Evolutionary conservation across 139 green algal genomes (phyloP).

Genomic region (Tetraselmis striata): DNA sequence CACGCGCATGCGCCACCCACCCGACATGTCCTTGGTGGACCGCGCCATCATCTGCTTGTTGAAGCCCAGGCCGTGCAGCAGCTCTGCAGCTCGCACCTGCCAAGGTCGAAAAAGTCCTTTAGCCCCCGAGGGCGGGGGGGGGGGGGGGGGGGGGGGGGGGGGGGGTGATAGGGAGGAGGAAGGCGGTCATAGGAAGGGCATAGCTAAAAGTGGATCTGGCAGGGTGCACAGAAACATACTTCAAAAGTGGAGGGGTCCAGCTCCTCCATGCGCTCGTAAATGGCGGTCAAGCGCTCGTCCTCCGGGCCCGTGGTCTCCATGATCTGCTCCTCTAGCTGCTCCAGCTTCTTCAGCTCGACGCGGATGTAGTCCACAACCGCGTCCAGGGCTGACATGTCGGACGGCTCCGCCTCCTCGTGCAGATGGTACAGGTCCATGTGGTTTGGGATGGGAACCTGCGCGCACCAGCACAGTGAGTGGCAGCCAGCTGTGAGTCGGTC

Average conservation of each 20-base stretch:
- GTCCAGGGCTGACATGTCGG: constrained; percentile 45
- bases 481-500: too few species aligned
- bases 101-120: too few species aligned
- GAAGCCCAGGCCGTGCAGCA: constrained; percentile 89
- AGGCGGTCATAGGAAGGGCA: too few species aligned
- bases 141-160: too few species aligned
- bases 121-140: too few species aligned
- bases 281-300: constrained; percentile 47
- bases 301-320: constrained; percentile 44
- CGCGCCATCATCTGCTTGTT: constrained; percentile 71
- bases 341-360: constrained; percentile 32
- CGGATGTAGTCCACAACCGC: constrained; percentile 46
- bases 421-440: constrained; percentile 61
- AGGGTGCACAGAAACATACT: too few species aligned
- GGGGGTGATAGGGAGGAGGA: too few species aligned
- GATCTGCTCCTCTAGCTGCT: constrained; percentile 48
- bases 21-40: constrained; percentile 74
- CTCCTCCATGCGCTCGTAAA: constrained; percentile 59
- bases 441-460: constrained; percentile 46
- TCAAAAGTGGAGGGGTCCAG: constrained; percentile 58
- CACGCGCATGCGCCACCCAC: constrained; percentile 96
- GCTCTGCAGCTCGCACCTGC: constrained; percentile 34
- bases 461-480: too few species aligned
- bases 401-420: constrained; percentile 38
- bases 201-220: too few species aligned